A percentile compares a stretch with the other conserved stretches of the same genome.
Evolutionary conservation across 1,139 yeast species (phyloP).

Genomic region (Candida tropicalis): DNA sequence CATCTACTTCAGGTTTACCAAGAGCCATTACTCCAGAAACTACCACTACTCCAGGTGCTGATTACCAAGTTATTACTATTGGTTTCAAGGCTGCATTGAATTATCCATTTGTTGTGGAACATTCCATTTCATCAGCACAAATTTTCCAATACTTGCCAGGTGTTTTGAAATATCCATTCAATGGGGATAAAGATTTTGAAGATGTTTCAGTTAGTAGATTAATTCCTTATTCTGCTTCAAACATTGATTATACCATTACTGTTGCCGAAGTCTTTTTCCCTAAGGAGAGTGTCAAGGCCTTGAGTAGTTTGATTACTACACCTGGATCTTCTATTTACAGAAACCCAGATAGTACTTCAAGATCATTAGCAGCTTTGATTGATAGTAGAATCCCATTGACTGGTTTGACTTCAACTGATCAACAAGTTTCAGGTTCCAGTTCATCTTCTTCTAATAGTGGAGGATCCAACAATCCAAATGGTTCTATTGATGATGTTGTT

Average conservation of each 20-base stretch:
- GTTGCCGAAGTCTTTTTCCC: conserved; percentile 81
- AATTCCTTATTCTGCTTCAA: conserved; percentile 63
- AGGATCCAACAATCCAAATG: conserved; percentile 25
- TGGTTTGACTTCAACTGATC: conserved; percentile 38
- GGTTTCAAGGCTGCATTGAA: conserved; percentile 73
- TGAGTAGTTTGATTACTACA: conserved; percentile 48
- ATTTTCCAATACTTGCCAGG: conserved; percentile 70
- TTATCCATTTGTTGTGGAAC: conserved; percentile 69
- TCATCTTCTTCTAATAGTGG: conserved; percentile 7
- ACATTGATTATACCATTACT: conserved; percentile 60
- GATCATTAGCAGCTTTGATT: conserved; percentile 55
- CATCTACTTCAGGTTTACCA: conserved; percentile 59
- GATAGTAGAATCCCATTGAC: conserved; percentile 66
- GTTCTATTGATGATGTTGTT: conserved; percentile 42
- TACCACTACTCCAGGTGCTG: conserved; percentile 46
- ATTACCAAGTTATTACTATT: conserved; percentile 60
- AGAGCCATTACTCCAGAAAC: conserved; percentile 64
- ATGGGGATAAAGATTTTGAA: conserved; percentile 27
- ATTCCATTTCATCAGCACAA: conserved; percentile 72
- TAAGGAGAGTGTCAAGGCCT: conserved; percentile 40
- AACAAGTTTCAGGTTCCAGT: conserved; percentile 12
- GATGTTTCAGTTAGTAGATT: conserved; percentile 59
- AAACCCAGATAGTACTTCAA: conserved; percentile 49
- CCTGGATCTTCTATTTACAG: conserved; percentile 51
- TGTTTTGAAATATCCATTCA: conserved; percentile 56